Conservation (phyloP, 2,329 filamentous ascomycete genomes). For the Colletotrichum melonis region DNA sequence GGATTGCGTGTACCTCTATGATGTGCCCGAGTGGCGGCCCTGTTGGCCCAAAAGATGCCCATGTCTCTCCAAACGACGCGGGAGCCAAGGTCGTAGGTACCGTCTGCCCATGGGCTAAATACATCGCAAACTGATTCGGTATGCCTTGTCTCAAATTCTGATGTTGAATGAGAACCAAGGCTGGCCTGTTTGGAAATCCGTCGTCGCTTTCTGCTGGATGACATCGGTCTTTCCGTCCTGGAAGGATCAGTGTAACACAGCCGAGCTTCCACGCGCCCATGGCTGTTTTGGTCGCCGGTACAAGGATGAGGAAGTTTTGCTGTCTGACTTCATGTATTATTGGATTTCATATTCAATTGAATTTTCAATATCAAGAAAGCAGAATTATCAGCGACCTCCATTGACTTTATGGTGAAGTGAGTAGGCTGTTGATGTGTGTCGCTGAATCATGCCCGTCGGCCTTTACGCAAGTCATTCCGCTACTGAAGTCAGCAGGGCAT, state of each 20-base stretch:
- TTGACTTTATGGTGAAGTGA: not conserved
- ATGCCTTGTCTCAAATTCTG: not conserved
- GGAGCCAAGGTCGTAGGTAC: not conserved
- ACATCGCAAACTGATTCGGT: not conserved
- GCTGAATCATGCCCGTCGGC: not conserved
- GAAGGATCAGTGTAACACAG: not conserved
- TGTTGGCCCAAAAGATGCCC: not conserved
- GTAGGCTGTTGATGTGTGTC: not conserved
- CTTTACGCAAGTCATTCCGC: not conserved
- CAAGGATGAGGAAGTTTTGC: not conserved
- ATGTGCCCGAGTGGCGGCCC: not conserved
- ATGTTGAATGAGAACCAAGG: not conserved
- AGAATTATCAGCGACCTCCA: too few relatives aligned
- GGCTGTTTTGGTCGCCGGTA: not conserved
- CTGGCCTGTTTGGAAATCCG: too few relatives aligned
- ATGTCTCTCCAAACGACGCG: not conserved
- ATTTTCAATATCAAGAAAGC: too few relatives aligned
- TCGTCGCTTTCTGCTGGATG: too few relatives aligned
- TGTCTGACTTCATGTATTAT: not conserved
- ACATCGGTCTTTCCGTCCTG: not conserved
- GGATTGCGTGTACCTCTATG: too few relatives aligned
- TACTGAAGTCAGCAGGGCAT: too few relatives aligned
- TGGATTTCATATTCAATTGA: not conserved
- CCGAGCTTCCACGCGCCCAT: constrained; percentile 1
- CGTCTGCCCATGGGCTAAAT: not conserved